phyloP scores from a whole-genome alignment of 176 grass and related monocot genomes.

The Raddia distichophylla region DNA sequence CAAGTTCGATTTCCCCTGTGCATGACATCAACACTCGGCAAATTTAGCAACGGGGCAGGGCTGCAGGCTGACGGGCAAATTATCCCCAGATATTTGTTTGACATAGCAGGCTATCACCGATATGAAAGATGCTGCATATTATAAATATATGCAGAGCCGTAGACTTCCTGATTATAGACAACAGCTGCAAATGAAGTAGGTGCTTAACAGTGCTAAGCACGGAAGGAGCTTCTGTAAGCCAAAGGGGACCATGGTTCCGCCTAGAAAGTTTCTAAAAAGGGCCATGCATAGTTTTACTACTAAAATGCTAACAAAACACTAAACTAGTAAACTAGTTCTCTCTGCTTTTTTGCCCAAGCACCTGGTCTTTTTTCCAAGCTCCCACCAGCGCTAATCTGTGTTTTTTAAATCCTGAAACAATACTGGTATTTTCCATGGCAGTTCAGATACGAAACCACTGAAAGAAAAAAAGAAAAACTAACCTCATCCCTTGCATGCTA shows the following conservation, averaged over 20 bases:
- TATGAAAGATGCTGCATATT: conserved; percentile 3
- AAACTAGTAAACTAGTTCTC: background rate
- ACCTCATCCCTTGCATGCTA: conserved; percentile 29
- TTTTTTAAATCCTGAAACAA: conserved; percentile 16
- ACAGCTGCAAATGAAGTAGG: background rate
- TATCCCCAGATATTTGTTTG: background rate
- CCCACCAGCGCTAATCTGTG: background rate
- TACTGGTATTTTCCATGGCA: conserved; percentile 31
- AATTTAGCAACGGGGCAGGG: background rate
- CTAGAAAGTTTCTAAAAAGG: background rate
- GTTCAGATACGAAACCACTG: background rate
- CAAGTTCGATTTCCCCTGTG: background rate
- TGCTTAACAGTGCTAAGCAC: background rate
- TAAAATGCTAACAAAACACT: background rate
- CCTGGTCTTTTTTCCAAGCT: background rate
- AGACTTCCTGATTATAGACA: conserved; percentile 1
- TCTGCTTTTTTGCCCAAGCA: background rate
- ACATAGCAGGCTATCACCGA: conserved; percentile 3
- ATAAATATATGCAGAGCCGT: conserved; percentile 3
- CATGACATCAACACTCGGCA: conserved; percentile 6
- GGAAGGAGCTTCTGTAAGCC: background rate
- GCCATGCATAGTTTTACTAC: background rate
- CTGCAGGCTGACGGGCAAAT: background rate
- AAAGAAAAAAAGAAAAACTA: conserved; percentile 13
- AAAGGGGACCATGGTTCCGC: background rate